Conservation (phyloP, 108 stramenopile species). For the Chaetoceros tenuissimus region DNA sequence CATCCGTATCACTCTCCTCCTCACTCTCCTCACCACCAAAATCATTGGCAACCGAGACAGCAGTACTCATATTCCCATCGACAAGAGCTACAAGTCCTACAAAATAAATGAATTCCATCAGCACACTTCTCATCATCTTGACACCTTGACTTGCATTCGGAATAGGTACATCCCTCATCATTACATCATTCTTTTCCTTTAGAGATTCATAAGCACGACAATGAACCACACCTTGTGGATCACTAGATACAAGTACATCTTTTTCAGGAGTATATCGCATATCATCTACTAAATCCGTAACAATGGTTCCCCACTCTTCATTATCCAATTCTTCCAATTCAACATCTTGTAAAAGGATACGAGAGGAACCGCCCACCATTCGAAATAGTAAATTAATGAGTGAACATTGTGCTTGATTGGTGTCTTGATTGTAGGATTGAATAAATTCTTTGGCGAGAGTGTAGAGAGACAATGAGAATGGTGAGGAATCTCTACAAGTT, state of each 20-base stretch:
- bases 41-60: conserved; percentile 2
- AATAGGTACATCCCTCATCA: conserved; percentile 7
- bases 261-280: conserved; percentile 53
- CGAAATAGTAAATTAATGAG: conserved; percentile 76
- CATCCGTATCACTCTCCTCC: conserved; percentile 4
- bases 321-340: conserved; percentile 64
- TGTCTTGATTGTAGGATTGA: conserved; percentile 26
- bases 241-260: conserved; percentile 46
- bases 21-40: background rate
- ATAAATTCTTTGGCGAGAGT: conserved; percentile 28
- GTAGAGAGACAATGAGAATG: too few species aligned
- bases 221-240: conserved; percentile 31
- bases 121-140: conserved; percentile 51
- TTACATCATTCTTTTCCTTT: conserved; percentile 3
- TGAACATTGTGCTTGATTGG: conserved; percentile 46
- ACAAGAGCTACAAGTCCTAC: conserved; percentile 36
- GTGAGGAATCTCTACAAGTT: too few species aligned
- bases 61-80: conserved; percentile 26
- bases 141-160: conserved; percentile 9
- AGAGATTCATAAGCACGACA: conserved; percentile 10
- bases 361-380: conserved; percentile 52
- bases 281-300: conserved; percentile 66
- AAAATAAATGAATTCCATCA: conserved; percentile 71
- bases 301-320: conserved; percentile 51
- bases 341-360: conserved; percentile 20